These are phyloP conservation scores for Bonia amplexicaulis DNA, from an alignment of 176 grass and related monocot species.

Conservation along the genomic window DNA sequence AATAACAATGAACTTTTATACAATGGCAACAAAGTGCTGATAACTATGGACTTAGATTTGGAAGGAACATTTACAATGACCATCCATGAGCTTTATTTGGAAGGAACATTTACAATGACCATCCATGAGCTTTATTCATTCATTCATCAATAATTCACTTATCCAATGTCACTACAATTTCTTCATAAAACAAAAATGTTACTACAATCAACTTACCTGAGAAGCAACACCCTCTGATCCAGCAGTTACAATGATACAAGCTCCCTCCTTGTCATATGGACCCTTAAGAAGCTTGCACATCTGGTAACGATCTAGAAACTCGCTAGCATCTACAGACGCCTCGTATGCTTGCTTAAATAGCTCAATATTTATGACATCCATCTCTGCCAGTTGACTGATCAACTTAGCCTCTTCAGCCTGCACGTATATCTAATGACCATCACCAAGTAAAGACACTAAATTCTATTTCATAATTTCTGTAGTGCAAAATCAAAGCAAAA, in stretches of 20 bases:
- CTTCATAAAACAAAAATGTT: background rate
- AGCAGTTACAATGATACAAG: constrained; percentile 70
- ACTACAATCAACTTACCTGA: constrained; percentile 45
- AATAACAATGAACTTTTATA: background rate
- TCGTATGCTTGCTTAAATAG: constrained; percentile 83
- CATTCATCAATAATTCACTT: background rate
- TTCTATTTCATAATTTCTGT: background rate
- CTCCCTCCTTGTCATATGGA: constrained; percentile 84
- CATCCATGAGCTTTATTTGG: background rate
- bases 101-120: background rate
- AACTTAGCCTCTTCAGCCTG: constrained; percentile 93
- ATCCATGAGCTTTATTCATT: background rate
- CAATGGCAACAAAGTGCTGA: background rate
- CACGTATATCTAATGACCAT: constrained; percentile 10
- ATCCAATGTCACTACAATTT: background rate
- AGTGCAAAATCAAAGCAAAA: background rate
- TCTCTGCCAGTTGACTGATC: constrained; percentile 80
- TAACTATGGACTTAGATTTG: background rate
- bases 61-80: background rate
- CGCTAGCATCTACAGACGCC: constrained; percentile 65
- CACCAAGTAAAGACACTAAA: background rate
- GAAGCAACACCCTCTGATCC: constrained; percentile 58
- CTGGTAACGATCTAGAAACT: constrained; percentile 75
- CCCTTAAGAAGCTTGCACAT: constrained; percentile 74
- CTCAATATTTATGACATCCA: constrained; percentile 73